Conservation (phyloP, 2,329 filamentous ascomycete genomes). For the Samsoniella hepiali region DNA sequence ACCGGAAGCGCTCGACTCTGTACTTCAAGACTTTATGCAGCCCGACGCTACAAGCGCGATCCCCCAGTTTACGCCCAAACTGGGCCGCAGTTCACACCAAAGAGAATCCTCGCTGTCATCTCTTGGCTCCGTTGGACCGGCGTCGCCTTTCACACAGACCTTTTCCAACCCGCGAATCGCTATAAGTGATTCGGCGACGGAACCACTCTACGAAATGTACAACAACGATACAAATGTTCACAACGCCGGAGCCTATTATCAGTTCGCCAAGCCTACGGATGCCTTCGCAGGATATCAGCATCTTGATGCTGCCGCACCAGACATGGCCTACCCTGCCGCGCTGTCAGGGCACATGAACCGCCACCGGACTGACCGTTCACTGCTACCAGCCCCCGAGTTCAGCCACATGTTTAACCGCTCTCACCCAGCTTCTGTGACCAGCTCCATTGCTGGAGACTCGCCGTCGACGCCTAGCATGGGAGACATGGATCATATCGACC, state of each 20-base stretch:
- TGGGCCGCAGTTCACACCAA: constrained; percentile 47
- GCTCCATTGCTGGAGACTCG: constrained; percentile 56
- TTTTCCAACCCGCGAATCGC: constrained; percentile 58
- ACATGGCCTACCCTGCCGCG: constrained; percentile 40
- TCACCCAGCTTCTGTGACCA: constrained; percentile 56
- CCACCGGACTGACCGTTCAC: constrained; percentile 38
- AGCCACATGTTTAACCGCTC: constrained; percentile 41
- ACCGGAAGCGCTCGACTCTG: constrained; percentile 9
- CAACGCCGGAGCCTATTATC: constrained; percentile 41
- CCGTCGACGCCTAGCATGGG: constrained; percentile 53
- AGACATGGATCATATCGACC: constrained; percentile 48
- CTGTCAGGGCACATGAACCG: constrained; percentile 36
- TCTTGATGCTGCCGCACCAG: constrained; percentile 36
- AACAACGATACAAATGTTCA: constrained; percentile 24
- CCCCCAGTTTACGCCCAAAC: constrained; percentile 38
- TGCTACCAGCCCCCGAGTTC: constrained; percentile 47
- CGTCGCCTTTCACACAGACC: constrained; percentile 55
- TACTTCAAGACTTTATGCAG: constrained; percentile 33
- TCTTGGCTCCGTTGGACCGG: constrained; percentile 56
- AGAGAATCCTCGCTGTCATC: constrained; percentile 61
- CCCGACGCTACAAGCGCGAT: constrained; percentile 40
- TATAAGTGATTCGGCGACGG: constrained; percentile 46
- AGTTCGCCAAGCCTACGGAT: constrained; percentile 45
- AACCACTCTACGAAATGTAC: constrained; percentile 44
- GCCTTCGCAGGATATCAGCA: constrained; percentile 42